phyloP scores from a whole-genome alignment of 768 basidiomycete species.

The Panaeolus cyanescens region DNA sequence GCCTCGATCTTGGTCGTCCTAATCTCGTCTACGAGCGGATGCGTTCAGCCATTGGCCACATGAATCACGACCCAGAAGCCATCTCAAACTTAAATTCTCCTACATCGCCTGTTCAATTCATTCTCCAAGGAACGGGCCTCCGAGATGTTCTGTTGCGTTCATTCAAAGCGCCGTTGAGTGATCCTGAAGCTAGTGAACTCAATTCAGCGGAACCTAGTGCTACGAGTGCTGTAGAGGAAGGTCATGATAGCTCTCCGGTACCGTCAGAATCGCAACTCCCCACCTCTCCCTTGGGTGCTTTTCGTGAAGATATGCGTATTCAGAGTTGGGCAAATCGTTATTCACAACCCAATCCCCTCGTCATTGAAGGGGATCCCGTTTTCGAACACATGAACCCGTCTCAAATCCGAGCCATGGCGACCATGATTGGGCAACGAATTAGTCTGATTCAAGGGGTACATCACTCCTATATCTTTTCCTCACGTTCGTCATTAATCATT shows the following conservation, averaged over 20 bases:
- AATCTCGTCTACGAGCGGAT: constrained; percentile 69
- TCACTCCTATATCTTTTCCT: constrained; percentile 11
- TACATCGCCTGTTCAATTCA: constrained; percentile 4
- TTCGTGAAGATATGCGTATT: constrained; percentile 74
- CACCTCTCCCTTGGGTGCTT: constrained; percentile 42
- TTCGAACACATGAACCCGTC: constrained; percentile 66
- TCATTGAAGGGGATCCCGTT: constrained; percentile 77
- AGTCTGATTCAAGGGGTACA: constrained; percentile 88
- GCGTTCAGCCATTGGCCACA: constrained; percentile 57
- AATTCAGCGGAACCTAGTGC: constrained; percentile 28
- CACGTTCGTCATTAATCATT: constrained; percentile 6
- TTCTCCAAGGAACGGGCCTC: constrained; percentile 62
- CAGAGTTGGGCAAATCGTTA: constrained; percentile 83
- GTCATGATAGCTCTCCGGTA: constrained; percentile 11
- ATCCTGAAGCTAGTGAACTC: constrained; percentile 18
- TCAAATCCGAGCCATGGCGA: constrained; percentile 82
- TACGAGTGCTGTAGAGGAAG: constrained; percentile 40
- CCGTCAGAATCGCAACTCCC: constrained; percentile 26
- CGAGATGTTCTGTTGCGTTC: constrained; percentile 70
- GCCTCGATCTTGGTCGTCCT: constrained; percentile 69
- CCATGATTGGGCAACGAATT: constrained; percentile 80
- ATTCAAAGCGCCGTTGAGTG: constrained; percentile 36
- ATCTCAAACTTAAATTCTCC: constrained; percentile 29
- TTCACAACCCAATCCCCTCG: constrained; percentile 55
- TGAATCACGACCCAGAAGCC: constrained; percentile 53